phyloP scores from a whole-genome alignment of 345 rosid species.

The Citrus cavaleriei region DNA sequence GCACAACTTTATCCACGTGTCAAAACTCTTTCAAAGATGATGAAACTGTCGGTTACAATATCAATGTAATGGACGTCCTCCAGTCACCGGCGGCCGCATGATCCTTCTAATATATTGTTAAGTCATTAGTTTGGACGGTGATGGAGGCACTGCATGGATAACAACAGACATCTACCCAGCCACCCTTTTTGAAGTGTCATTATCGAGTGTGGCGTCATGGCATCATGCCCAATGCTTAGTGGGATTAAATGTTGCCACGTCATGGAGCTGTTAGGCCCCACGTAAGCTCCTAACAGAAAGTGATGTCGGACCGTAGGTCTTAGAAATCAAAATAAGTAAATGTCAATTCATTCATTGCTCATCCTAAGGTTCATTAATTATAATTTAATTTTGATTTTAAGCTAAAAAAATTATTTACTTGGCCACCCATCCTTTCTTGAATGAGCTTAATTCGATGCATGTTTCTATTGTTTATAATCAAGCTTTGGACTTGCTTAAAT shows the following conservation, averaged over 20 bases:
- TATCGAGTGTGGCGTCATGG: constrained; percentile 1
- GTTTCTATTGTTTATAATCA: not conserved
- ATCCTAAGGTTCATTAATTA: not conserved
- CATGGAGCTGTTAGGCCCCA: constrained; percentile 8
- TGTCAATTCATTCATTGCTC: constrained; percentile 1
- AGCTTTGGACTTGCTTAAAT: not conserved
- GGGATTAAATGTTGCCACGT: constrained; percentile 1
- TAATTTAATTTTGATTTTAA: not conserved
- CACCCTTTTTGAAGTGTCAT: not conserved
- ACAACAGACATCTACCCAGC: not conserved
- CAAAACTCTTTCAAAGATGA: constrained; percentile 13
- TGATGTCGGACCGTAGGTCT: not conserved
- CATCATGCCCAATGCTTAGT: constrained; percentile 14
- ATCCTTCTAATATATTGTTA: not conserved
- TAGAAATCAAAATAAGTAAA: not conserved
- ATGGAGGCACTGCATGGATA: constrained; percentile 7
- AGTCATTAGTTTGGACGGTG: constrained; percentile 12
- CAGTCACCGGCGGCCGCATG: not conserved
- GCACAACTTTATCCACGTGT: constrained; percentile 25
- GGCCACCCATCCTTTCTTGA: not conserved
- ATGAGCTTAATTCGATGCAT: not conserved
- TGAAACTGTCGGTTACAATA: constrained; percentile 34
- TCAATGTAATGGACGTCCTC: constrained; percentile 6
- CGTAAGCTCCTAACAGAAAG: not conserved
- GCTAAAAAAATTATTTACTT: not conserved